Evolutionary conservation across 257 asterid genomes (phyloP).

Genomic region (Ballota nigra): DNA sequence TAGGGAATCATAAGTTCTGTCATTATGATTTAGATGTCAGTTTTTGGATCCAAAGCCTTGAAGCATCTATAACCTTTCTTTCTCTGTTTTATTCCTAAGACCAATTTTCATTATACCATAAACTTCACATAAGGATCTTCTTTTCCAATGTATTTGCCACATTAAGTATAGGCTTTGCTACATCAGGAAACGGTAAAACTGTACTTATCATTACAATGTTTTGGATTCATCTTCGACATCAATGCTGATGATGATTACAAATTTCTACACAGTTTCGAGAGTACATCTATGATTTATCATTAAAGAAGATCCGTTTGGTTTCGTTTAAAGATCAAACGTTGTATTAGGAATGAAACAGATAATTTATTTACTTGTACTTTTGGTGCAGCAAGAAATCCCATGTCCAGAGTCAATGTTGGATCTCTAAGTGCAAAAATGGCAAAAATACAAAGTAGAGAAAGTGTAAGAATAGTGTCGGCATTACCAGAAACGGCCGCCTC

Average conservation of each 20-base stretch:
- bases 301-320: neutral
- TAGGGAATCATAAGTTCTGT: neutral
- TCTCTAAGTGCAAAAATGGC: neutral
- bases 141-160: neutral
- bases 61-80: neutral
- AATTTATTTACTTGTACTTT: neutral
- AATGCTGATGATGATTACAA: neutral
- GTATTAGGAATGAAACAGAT: neutral
- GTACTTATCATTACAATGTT: neutral
- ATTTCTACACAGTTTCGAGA: neutral
- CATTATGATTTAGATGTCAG: neutral
- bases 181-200: neutral
- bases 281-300: neutral
- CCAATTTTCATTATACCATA: neutral
- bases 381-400: slow-evolving; percentile 18
- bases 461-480: slow-evolving; percentile 35
- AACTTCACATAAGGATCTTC: neutral
- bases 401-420: slow-evolving; percentile 23
- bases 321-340: neutral
- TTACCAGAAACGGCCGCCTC: slow-evolving; percentile 71
- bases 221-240: neutral
- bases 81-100: neutral
- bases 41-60: slow-evolving; percentile 3
- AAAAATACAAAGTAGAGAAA: slow-evolving; percentile 17
- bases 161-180: neutral